These are phyloP conservation scores for Alternaria consortialis DNA, from an alignment of 2,329 filamentous ascomycete genomes.

Conservation along the genomic window DNA sequence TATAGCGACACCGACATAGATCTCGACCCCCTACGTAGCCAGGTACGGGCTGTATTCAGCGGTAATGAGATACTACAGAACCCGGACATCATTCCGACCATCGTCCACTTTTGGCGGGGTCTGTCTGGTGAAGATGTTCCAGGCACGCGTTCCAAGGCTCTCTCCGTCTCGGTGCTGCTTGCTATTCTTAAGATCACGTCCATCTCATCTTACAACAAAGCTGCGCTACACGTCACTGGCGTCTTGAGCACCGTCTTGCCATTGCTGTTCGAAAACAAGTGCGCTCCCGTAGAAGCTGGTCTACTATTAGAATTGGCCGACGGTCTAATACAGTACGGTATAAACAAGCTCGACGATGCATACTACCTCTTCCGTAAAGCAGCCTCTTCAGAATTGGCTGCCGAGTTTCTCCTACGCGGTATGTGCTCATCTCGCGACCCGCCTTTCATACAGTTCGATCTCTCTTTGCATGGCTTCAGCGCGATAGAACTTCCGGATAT, in stretches of 20 bases:
- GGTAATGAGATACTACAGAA: constrained; percentile 54
- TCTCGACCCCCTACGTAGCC: constrained; percentile 39
- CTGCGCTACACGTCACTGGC: constrained; percentile 49
- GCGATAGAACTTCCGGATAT: constrained; percentile 91
- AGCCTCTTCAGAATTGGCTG: constrained; percentile 59
- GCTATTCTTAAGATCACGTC: constrained; percentile 46
- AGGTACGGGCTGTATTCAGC: constrained; percentile 48
- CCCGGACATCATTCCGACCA: constrained; percentile 51
- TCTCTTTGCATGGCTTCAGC: constrained; percentile 85
- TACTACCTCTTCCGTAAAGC: constrained; percentile 74
- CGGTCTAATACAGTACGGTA: constrained; percentile 75
- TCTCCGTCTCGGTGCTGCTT: constrained; percentile 49
- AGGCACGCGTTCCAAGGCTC: constrained; percentile 44
- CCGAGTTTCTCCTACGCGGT: constrained; percentile 77
- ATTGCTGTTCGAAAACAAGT: constrained; percentile 48
- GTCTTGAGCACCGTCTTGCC: constrained; percentile 48
- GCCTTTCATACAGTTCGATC: constrained; percentile 91
- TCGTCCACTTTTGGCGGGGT: constrained; percentile 52
- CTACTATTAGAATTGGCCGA: constrained; percentile 73
- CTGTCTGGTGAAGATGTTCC: constrained; percentile 44
- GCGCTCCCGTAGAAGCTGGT: constrained; percentile 36
- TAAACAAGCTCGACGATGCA: constrained; percentile 83
- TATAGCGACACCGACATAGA: constrained; percentile 40
- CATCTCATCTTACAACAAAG: constrained; percentile 51
- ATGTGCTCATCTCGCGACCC: constrained; percentile 79